Percentiles rank a stretch among this genome's conserved stretches.
Conservation (phyloP, 768 basidiomycete genomes). For the Boletellus emodensis region DNA sequence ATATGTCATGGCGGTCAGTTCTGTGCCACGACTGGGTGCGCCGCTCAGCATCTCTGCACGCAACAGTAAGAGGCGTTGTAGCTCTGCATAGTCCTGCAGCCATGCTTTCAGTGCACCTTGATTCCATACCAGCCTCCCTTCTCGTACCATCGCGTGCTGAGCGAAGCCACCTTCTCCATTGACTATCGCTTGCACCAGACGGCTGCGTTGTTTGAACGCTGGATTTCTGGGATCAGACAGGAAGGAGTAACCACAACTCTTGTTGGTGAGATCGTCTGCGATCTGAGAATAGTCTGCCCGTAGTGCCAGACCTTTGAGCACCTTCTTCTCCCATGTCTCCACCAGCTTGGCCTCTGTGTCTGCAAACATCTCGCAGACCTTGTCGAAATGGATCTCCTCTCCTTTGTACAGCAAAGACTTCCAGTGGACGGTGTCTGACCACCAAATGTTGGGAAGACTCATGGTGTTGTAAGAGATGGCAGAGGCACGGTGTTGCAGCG, state of each 20-base stretch:
- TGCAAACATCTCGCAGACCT: background rate
- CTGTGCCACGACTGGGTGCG: slow-evolving; percentile 12
- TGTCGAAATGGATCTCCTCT: background rate
- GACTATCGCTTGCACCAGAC: rapidly evolving
- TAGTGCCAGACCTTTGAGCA: slow-evolving; percentile 11
- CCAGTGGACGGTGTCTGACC: background rate
- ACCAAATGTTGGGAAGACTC: slow-evolving; percentile 1
- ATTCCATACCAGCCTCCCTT: background rate
- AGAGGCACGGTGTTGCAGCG: slow-evolving; percentile 8
- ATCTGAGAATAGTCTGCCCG: slow-evolving; percentile 9
- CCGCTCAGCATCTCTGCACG: slow-evolving; percentile 11
- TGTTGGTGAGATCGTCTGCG: slow-evolving; percentile 19
- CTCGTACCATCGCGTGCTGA: background rate
- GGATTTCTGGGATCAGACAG: background rate
- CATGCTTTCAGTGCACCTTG: background rate
- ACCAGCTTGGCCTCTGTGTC: background rate
- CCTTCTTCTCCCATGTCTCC: slow-evolving; percentile 5
- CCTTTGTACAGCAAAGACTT: background rate
- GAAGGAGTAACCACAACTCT: background rate
- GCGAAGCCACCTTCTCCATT: background rate
- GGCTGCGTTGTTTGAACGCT: background rate
- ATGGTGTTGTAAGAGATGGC: slow-evolving; percentile 1
- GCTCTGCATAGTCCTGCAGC: slow-evolving; percentile 10
- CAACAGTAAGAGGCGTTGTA: slow-evolving; percentile 2
- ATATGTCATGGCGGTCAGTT: background rate